Evolutionary conservation across 106 monocot species (phyloP), one percentile per base, ranked within the genome.

Genomic region (Dendrobium nobile): DNA sequence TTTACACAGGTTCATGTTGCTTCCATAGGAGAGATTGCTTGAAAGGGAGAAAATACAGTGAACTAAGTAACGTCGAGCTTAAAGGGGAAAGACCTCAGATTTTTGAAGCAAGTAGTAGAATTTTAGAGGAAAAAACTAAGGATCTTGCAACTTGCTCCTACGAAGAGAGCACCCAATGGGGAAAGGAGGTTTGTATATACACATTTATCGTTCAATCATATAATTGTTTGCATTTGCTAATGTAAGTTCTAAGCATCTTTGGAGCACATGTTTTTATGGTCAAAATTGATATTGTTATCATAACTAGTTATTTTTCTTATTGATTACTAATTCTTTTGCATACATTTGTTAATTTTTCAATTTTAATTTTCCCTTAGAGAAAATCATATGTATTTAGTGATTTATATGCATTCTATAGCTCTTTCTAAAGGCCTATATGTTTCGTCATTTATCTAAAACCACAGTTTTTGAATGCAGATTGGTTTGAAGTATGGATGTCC

Each of bases 401-500:
- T 51, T 13, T 51, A 10, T 3, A 13, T 51, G 13, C 2, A 51
- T 51, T 13, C 3, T 51, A 51, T 13, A 37, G 10, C 51, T 51
- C 51, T 13, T 51, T 51, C 51, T 51, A 51, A 51, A 9, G 1
- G 9, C 45, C 6, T 45, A 9, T 45, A 45, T 45, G 9, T 45
- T 45, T 45, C 0, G 6, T 72, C 9, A 40, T 9, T 33, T 26
- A n/a, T 18, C 47, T 11, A 19, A 56, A 28, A 15, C 7, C 7
- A 74, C 8, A 41, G 7, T 2, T 77, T 13, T 68, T 58, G 40
- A 81, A 11, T 61, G 72, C 87, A 93, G 93, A 65, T 93, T 37
- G 93, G 91, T 13, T 22, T 93, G 56, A 90, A 87, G 64, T 94
- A 92, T 75, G 91, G 91, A 15, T 86, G 83, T 67, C 85, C 89